Evolutionary conservation across 805 yeast species (phyloP), one percentile per base, ranked within the genome.

Genomic region (Kregervanrija delftensis): DNA sequence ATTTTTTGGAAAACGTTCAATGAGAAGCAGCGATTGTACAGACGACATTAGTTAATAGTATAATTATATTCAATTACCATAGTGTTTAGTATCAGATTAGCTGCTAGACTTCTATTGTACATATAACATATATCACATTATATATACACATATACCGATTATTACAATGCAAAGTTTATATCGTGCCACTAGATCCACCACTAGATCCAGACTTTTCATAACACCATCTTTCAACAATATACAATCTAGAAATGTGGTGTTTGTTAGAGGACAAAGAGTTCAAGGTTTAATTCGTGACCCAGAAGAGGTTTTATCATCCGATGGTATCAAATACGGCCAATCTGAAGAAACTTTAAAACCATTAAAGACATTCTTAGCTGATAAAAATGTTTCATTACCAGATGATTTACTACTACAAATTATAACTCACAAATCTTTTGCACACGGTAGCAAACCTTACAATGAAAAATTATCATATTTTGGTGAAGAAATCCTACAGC

Each of bases 351-450:
- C 81, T 44, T 59, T 83, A 37, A 57, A 61, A 42, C 67, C 71
- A 30, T 63, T 82, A 43, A 76, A 77, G 55, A 49, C 54, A 30
- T 77, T 51, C 63, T 83, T 44, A 48, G 57, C 15, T 32, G 42
- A 28, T 43, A 55, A 28, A 47, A 56, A 32, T 68, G 68, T 16
- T 69, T 74, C 69, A 36, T 67, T 90, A 36, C 71, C 83, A 4
- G 84, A 86, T 55, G 72, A 73, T 6, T 66, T 83, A 16, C 69
- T 88, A 45, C 69, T 88, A 49, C 98, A 91, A 67, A 80, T 86
- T 35, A 68, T 90, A 56, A 90, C 97, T 5, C 97, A 91, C 68
- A 91, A 91, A 67, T 86, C 96, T 16, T 91, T 89, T 71, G 95
- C 95, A 5, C 95, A 87, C 66, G 97, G 96, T 9, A 70, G 76